Conservation (phyloP, 805 yeast genomes). For the Brettanomyces nanus region DNA sequence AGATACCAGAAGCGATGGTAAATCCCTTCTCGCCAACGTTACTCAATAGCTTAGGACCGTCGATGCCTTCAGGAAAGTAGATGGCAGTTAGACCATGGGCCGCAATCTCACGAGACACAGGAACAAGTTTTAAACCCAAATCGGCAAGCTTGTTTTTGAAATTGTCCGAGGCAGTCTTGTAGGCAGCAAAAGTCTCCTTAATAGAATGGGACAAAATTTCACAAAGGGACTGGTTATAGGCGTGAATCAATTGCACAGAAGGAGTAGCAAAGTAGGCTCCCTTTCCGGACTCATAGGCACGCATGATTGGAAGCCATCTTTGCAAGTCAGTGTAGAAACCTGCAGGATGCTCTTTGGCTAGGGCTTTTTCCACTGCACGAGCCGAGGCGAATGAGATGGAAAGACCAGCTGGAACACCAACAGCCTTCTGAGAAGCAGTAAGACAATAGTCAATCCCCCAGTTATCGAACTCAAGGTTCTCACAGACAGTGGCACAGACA, state of each 20-base stretch:
- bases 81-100: slow-evolving; percentile 86
- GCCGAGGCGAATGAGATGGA: slow-evolving; percentile 67
- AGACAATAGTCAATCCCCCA: slow-evolving; percentile 89
- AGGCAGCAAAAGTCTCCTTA: slow-evolving; percentile 54
- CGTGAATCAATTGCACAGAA: slow-evolving; percentile 80
- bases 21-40: slow-evolving; percentile 56
- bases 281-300: slow-evolving; percentile 72
- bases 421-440: slow-evolving; percentile 92
- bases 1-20: slow-evolving; percentile 85
- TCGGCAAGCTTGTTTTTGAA: slow-evolving; percentile 53
- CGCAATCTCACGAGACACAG: slow-evolving; percentile 50
- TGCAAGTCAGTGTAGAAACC: slow-evolving; percentile 64
- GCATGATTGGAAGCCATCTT: slow-evolving; percentile 85
- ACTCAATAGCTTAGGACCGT: slow-evolving; percentile 58
- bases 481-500: slow-evolving; percentile 91
- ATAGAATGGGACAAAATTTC: slow-evolving; percentile 51
- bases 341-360: slow-evolving; percentile 37
- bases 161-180: slow-evolving; percentile 50
- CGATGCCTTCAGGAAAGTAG: slow-evolving; percentile 69
- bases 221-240: slow-evolving; percentile 66
- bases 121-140: slow-evolving; percentile 61
- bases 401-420: slow-evolving; percentile 92
- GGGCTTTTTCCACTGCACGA: slow-evolving; percentile 62
- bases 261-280: slow-evolving; percentile 94
- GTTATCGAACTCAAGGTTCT: slow-evolving; percentile 70